phyloP scores from a whole-genome alignment of 306 rosid genomes.

The Begonia fuchsioides region DNA sequence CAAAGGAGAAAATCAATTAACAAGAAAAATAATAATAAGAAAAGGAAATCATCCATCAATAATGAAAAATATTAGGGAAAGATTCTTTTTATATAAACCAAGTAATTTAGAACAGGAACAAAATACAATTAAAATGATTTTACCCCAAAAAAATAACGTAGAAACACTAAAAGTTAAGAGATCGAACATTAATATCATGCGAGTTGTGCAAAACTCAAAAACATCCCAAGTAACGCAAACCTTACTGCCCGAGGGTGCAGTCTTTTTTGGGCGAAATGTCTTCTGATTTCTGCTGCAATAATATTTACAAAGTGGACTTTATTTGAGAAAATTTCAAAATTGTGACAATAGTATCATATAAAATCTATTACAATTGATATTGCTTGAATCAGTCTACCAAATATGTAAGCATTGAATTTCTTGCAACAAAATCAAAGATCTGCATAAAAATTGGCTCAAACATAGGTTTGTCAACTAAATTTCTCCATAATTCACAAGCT shows the following conservation, averaged over 20 bases:
- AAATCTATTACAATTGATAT: no score
- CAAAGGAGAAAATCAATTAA: no score
- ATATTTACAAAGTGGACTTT: slow-evolving; percentile 7
- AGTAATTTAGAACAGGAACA: no score
- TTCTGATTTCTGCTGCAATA: slow-evolving; percentile 75
- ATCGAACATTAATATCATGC: slow-evolving; percentile 4
- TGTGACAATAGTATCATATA: not conserved
- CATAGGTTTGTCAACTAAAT: not conserved
- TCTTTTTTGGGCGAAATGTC: slow-evolving; percentile 94
- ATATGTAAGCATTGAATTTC: no score
- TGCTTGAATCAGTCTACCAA: no score
- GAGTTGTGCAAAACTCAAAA: not conserved
- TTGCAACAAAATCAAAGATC: no score
- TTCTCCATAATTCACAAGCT: not conserved
- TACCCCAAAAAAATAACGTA: no score
- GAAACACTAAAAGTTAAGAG: not conserved
- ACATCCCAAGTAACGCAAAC: slow-evolving; percentile 24
- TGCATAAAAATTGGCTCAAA: not conserved
- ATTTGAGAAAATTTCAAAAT: slow-evolving; percentile 3
- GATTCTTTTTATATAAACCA: no score
- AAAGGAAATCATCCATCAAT: no score
- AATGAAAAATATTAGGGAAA: no score
- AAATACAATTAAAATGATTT: no score
- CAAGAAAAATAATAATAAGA: no score
- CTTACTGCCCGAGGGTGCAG: slow-evolving; percentile 98